Percentiles rank a stretch among this genome's conserved stretches.
phyloP scores from a whole-genome alignment of 805 yeast genomes.

The Sugiyamaella chiloensis region DNA sequence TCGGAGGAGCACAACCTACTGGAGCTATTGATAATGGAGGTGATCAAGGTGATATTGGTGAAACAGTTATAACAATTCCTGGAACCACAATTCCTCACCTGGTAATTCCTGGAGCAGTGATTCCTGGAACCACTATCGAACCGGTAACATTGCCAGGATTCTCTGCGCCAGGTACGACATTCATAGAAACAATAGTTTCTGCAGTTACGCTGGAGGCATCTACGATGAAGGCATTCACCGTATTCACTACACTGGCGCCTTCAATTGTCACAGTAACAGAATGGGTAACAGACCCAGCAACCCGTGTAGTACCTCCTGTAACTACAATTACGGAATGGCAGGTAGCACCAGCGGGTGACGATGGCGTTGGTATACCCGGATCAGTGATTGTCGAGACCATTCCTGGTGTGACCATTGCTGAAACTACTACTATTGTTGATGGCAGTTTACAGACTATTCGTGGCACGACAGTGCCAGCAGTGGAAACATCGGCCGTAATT shows the following conservation, averaged over 20 bases:
- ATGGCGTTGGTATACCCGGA: constrained; percentile 18
- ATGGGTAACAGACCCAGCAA: not conserved
- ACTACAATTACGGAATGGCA: constrained; percentile 8
- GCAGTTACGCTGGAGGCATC: not conserved
- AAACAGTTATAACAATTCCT: constrained; percentile 14
- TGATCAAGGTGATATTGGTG: not conserved
- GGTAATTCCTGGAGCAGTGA: constrained; percentile 22
- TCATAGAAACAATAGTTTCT: constrained; percentile 12
- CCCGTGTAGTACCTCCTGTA: constrained; percentile 4
- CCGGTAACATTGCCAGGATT: constrained; percentile 18
- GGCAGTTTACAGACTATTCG: not conserved
- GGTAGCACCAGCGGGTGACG: constrained; percentile 11
- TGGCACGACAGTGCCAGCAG: constrained; percentile 4
- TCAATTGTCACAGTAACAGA: constrained; percentile 9
- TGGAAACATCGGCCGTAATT: not conserved
- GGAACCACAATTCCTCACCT: constrained; percentile 24
- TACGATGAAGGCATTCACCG: constrained; percentile 8
- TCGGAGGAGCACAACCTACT: not conserved
- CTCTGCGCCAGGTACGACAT: constrained; percentile 21
- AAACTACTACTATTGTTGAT: not conserved
- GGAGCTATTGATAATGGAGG: not conserved
- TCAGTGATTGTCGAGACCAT: constrained; percentile 6
- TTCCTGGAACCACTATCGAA: constrained; percentile 15
- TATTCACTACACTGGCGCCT: constrained; percentile 7
- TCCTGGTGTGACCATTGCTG: constrained; percentile 22